phyloP scores from a whole-genome alignment of 805 yeast species.

The Pichia gijzeniarum region DNA sequence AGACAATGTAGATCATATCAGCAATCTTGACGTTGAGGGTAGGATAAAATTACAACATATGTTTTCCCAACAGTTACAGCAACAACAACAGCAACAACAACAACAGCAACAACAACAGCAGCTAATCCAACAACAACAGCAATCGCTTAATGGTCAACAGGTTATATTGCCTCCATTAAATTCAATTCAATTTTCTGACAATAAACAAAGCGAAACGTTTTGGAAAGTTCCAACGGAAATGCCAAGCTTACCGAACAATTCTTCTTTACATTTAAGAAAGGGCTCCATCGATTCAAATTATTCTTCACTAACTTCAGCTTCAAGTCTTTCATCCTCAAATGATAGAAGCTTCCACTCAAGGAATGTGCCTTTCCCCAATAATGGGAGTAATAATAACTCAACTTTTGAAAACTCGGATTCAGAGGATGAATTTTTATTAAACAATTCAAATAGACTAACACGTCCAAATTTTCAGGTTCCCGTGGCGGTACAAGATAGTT shows the following conservation, averaged over 20 bases:
- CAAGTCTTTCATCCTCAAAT: neutral
- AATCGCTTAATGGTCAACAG: slow-evolving; percentile 13
- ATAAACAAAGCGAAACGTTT: slow-evolving; percentile 29
- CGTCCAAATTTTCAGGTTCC: slow-evolving; percentile 22
- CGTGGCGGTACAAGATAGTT: slow-evolving; percentile 11
- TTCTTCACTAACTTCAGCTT: slow-evolving; percentile 23
- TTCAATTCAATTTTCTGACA: slow-evolving; percentile 7
- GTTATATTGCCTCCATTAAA: slow-evolving; percentile 25
- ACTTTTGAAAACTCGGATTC: slow-evolving; percentile 27
- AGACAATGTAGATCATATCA: neutral
- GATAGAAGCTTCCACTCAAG: neutral
- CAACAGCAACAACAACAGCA: too few relatives aligned
- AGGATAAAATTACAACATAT: too few relatives aligned
- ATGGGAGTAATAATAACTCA: neutral
- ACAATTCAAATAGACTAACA: slow-evolving; percentile 14
- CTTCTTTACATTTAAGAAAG: slow-evolving; percentile 17
- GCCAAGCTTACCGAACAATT: slow-evolving; percentile 30
- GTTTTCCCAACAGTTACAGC: too few relatives aligned
- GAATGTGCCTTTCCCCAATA: neutral
- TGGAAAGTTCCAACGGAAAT: slow-evolving; percentile 61
- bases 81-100: too few relatives aligned
- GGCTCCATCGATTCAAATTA: slow-evolving; percentile 45
- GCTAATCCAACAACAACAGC: too few relatives aligned
- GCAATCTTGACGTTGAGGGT: too few relatives aligned
- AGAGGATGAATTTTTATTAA: slow-evolving; percentile 27